These are phyloP conservation scores for Ustilago trichophora DNA, from an alignment of 1,284 basidiomycete genomes.

Conservation along the genomic window DNA sequence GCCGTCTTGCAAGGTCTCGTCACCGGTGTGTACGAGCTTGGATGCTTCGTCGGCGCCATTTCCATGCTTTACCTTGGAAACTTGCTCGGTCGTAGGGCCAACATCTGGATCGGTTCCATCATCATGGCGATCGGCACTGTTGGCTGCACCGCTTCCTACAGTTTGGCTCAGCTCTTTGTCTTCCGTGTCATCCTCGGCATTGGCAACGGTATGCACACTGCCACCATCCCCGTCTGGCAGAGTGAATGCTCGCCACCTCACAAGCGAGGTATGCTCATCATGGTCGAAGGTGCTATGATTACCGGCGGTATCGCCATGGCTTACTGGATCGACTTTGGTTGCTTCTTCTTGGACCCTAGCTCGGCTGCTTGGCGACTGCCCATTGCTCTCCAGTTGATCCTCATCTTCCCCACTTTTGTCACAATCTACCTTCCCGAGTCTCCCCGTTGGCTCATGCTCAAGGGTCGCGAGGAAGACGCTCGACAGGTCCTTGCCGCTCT, in stretches of 20 bases:
- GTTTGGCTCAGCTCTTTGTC: conserved; percentile 55
- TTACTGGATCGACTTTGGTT: conserved; percentile 64
- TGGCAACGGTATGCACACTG: conserved; percentile 65
- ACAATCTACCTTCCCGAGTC: conserved; percentile 64
- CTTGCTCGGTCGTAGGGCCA: conserved; percentile 54
- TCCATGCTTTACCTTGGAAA: conserved; percentile 62
- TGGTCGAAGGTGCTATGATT: conserved; percentile 64
- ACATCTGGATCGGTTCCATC: conserved; percentile 62
- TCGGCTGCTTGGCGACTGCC: conserved; percentile 60
- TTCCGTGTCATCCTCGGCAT: conserved; percentile 62
- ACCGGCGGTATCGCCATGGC: conserved; percentile 58
- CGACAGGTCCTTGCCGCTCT: conserved; percentile 56
- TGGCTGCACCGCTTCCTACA: conserved; percentile 52
- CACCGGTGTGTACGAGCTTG: conserved; percentile 63
- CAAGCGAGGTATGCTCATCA: conserved; percentile 63
- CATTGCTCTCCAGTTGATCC: conserved; percentile 62
- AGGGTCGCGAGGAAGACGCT: conserved; percentile 54
- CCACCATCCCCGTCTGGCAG: conserved; percentile 66
- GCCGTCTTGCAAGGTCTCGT: conserved; percentile 56
- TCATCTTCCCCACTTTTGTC: conserved; percentile 63
- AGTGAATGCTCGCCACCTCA: conserved; percentile 62
- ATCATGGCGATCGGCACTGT: conserved; percentile 59
- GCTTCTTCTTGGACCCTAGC: conserved; percentile 53
- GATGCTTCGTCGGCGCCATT: conserved; percentile 62
- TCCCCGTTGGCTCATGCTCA: conserved; percentile 63